Conservation (phyloP, 2,329 filamentous ascomycete species). For the Fusarium torreyae region DNA sequence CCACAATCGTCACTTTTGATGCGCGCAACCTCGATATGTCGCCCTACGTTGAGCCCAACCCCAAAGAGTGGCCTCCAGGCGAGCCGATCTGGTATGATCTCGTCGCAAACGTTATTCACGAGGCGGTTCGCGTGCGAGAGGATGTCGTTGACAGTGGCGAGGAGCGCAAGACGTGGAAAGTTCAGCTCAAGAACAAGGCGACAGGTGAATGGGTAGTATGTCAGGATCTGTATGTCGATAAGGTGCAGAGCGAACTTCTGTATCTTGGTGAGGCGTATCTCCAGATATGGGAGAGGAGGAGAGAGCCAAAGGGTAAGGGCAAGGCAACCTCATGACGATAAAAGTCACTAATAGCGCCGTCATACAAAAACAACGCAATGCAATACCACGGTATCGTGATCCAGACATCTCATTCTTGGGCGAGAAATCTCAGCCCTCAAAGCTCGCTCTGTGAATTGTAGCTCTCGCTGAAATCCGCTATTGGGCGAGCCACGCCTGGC, state of each 20-base stretch:
- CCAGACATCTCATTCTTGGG: conserved; percentile 7
- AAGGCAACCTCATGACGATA: conserved; percentile 40
- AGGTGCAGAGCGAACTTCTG: conserved; percentile 88
- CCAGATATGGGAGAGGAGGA: conserved; percentile 94
- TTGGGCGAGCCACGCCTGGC: conserved; percentile 31
- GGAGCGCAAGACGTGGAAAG: conserved; percentile 92
- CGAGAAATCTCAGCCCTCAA: conserved; percentile 32
- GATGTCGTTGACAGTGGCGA: conserved; percentile 93
- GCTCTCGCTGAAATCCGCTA: conserved; percentile 40
- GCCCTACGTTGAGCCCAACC: conserved; percentile 92
- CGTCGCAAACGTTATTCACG: conserved; percentile 94
- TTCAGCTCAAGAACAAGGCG: conserved; percentile 86
- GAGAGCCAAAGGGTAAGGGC: conserved; percentile 62
- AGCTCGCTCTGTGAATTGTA: conserved; percentile 41
- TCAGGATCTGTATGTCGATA: conserved; percentile 94
- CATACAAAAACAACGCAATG: conserved; percentile 17
- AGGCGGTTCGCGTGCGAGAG: conserved; percentile 81
- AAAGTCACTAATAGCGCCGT: conserved; percentile 15
- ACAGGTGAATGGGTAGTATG: conserved; percentile 91
- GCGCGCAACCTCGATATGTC: conserved; percentile 86
- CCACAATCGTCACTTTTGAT: conserved; percentile 97
- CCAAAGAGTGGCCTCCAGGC: conserved; percentile 75
- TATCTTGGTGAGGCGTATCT: conserved; percentile 96
- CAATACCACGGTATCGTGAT: conserved; percentile 34
- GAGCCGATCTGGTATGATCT: conserved; percentile 96